Evolutionary conservation across 2,329 filamentous ascomycete species (phyloP).

Genomic region (Decorospora gaudefroyi): DNA sequence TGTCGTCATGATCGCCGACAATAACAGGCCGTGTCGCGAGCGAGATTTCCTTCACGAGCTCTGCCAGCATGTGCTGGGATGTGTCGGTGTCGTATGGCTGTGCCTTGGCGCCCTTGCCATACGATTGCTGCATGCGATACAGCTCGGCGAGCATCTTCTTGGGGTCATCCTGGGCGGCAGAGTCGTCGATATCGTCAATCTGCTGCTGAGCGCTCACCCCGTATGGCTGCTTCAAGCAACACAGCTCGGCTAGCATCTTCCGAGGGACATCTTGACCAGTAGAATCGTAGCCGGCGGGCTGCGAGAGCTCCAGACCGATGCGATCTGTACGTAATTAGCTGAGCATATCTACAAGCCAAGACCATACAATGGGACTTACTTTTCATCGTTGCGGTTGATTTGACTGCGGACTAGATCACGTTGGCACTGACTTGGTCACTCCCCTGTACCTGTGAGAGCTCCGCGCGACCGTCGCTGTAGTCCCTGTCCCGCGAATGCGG

Average conservation of each 20-base stretch:
- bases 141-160: constrained; percentile 15
- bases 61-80: neutral
- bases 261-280: too few relatives aligned
- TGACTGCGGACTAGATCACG: too few relatives aligned
- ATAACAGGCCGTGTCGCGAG: neutral
- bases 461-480: neutral
- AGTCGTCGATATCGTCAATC: neutral
- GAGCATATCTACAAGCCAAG: too few relatives aligned
- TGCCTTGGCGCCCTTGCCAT: neutral
- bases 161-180: neutral
- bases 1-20: neutral
- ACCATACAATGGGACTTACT: too few relatives aligned
- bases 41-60: neutral
- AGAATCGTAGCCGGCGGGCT: too few relatives aligned
- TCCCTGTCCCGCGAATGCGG: neutral
- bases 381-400: neutral
- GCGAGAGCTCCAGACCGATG: too few relatives aligned
- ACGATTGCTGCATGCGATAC: neutral
- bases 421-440: neutral
- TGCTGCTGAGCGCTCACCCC: too few relatives aligned
- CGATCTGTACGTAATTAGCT: too few relatives aligned
- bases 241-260: too few relatives aligned
- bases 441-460: neutral
- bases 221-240: too few relatives aligned
- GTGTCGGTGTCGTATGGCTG: neutral